A percentile compares a stretch with the other conserved stretches of the same genome.
These are phyloP conservation scores for Orbilia ellipsospora DNA, from an alignment of 2,329 filamentous ascomycete species.

Conservation along the genomic window DNA sequence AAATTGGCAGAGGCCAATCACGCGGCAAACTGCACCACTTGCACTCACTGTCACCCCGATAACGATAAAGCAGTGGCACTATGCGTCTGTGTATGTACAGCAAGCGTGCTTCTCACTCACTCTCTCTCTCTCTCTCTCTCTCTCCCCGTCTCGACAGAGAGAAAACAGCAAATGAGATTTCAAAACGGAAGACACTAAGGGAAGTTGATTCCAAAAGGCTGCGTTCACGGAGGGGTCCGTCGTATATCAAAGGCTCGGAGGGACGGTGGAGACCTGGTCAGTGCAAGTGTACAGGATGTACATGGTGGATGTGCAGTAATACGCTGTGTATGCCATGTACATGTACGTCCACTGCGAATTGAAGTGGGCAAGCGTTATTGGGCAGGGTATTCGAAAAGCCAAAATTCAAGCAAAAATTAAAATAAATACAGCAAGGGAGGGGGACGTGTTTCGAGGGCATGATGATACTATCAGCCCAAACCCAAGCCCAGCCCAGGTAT, in stretches of 20 bases:
- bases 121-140: too few relatives aligned
- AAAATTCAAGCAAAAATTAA: conserved; percentile 7
- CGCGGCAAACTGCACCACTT: conserved; percentile 2
- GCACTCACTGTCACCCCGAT: conserved; percentile 23
- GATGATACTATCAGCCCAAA: background rate
- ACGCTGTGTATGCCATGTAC: background rate
- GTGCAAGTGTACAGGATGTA: background rate
- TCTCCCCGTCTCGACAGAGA: background rate
- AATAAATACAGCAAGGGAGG: conserved; percentile 6
- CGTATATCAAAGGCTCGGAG: background rate
- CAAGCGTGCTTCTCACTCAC: background rate
- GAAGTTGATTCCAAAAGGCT: background rate
- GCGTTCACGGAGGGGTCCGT: background rate
- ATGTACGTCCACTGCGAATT: conserved; percentile 15
- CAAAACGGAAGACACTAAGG: too few relatives aligned
- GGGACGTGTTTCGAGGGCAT: conserved; percentile 19
- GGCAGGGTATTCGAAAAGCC: conserved; percentile 3
- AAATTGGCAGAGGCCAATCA: conserved; percentile 35
- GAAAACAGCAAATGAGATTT: conserved; percentile 1
- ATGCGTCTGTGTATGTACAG: background rate
- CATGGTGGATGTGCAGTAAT: conserved; percentile 5
- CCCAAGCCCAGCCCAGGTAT: background rate
- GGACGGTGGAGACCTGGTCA: background rate
- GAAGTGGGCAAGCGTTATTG: conserved; percentile 38
- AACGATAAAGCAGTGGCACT: conserved; percentile 24